These are phyloP conservation scores for Zygoascus flipseniorum DNA, from an alignment of 805 yeast genomes.

Conservation along the genomic window DNA sequence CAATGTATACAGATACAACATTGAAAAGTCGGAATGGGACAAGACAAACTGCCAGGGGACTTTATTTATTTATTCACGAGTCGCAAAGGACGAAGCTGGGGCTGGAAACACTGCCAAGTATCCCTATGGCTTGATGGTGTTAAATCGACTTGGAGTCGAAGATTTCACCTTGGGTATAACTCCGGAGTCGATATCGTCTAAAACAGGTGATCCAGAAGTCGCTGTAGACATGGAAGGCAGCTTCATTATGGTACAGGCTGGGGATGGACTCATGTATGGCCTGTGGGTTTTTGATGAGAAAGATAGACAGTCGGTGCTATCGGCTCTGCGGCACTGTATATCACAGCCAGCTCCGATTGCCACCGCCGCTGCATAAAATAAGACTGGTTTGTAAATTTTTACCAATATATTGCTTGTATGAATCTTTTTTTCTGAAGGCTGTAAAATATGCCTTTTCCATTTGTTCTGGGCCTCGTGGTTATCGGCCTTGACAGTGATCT, in stretches of 20 bases:
- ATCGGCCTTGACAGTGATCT: too few relatives aligned
- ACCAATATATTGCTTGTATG: too few relatives aligned
- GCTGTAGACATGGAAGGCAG: conserved; percentile 28
- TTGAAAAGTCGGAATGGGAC: conserved; percentile 29
- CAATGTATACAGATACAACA: conserved; percentile 31
- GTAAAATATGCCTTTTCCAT: too few relatives aligned
- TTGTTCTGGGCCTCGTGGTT: too few relatives aligned
- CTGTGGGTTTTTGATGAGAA: conserved; percentile 30
- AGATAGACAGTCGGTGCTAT: conserved; percentile 24
- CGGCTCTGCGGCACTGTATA: conserved; percentile 27
- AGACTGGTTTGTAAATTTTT: too few relatives aligned
- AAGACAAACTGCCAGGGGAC: conserved; percentile 32
- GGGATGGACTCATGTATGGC: conserved; percentile 29
- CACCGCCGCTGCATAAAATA: too few relatives aligned
- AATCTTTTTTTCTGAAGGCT: too few relatives aligned
- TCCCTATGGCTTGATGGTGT: conserved; percentile 31
- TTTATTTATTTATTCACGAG: conserved; percentile 31
- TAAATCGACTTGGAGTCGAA: conserved; percentile 26
- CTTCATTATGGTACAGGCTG: conserved; percentile 28
- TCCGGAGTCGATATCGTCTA: conserved; percentile 19
- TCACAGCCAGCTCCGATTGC: conserved; percentile 3
- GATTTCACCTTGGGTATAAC: conserved; percentile 30
- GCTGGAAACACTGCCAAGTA: conserved; percentile 18
- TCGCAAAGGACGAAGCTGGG: conserved; percentile 5
- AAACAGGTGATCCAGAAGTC: conserved; percentile 21